phyloP scores from a whole-genome alignment of 345 rosid genomes.

The Reutealis trisperma region DNA sequence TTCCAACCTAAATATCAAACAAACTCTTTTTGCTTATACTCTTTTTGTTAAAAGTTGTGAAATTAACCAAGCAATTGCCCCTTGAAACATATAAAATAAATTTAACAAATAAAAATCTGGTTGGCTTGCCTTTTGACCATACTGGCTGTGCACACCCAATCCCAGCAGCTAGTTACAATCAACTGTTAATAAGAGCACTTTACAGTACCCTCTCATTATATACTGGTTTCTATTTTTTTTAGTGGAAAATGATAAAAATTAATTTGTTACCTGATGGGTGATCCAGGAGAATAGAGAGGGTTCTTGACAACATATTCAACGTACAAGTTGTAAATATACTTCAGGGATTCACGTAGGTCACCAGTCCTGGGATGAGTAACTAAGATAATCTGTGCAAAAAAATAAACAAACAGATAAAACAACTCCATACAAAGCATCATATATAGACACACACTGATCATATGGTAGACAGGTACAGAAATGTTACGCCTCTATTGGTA shows the following conservation, averaged over 20 bases:
- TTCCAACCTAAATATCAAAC: too few species aligned
- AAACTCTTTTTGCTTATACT: neutral
- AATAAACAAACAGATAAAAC: neutral
- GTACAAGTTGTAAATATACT: constrained; percentile 83
- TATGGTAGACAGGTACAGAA: neutral
- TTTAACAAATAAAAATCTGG: neutral
- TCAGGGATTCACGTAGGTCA: constrained; percentile 78
- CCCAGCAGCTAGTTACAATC: neutral
- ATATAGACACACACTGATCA: neutral
- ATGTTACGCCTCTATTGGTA: neutral
- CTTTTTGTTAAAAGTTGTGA: neutral
- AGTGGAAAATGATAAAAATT: neutral
- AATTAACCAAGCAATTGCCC: neutral
- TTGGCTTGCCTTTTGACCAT: neutral
- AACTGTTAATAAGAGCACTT: neutral
- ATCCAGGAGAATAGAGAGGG: constrained; percentile 77
- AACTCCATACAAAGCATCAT: neutral
- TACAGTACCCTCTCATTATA: neutral
- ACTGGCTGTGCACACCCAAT: neutral
- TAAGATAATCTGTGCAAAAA: constrained; percentile 62
- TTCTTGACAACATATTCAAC: constrained; percentile 84
- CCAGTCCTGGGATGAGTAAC: constrained; percentile 88
- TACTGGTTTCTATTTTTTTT: neutral
- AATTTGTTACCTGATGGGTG: constrained; percentile 68
- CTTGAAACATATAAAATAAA: neutral